Evolutionary conservation across 1,284 basidiomycete genomes (phyloP).

Genomic region (Chondrostereum purpureum): DNA sequence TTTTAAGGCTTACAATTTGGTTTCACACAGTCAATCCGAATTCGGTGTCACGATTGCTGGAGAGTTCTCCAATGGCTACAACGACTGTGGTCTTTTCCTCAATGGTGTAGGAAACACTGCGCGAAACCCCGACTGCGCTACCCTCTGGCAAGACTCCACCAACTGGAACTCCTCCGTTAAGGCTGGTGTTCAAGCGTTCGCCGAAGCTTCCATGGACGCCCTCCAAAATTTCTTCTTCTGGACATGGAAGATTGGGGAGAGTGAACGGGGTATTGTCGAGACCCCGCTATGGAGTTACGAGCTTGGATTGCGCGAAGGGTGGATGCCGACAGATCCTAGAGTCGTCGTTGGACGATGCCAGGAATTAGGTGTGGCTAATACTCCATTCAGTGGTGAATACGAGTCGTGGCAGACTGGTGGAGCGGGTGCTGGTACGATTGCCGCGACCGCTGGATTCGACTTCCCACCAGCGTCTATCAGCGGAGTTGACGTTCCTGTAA

Average conservation of each 20-base stretch:
- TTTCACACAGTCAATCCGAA: slow-evolving; percentile 24
- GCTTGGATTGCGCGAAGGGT: slow-evolving; percentile 74
- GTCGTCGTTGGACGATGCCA: slow-evolving; percentile 60
- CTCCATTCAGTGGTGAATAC: slow-evolving; percentile 52
- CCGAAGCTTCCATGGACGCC: slow-evolving; percentile 51
- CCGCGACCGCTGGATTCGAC: slow-evolving; percentile 38
- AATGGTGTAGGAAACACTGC: slow-evolving; percentile 45
- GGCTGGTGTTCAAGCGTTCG: slow-evolving; percentile 49
- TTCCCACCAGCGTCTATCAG: slow-evolving; percentile 47
- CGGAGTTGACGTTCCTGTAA: slow-evolving; percentile 35
- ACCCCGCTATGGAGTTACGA: slow-evolving; percentile 79
- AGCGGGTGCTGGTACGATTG: slow-evolving; percentile 57
- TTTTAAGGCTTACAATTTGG: slow-evolving; percentile 1
- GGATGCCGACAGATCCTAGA: slow-evolving; percentile 78
- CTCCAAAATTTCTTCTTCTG: slow-evolving; percentile 59
- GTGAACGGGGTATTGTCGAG: slow-evolving; percentile 48
- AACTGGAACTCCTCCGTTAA: slow-evolving; percentile 55
- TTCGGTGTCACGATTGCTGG: slow-evolving; percentile 70
- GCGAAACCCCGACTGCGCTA: slow-evolving; percentile 44
- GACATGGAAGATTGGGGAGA: slow-evolving; percentile 79
- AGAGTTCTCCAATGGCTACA: slow-evolving; percentile 61
- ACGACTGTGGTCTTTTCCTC: slow-evolving; percentile 66
- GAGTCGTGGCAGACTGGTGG: slow-evolving; percentile 75
- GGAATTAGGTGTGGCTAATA: slow-evolving; percentile 37
- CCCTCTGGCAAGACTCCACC: slow-evolving; percentile 51